Percentiles rank a stretch among this genome's conserved stretches.
Conservation (phyloP, 2,329 filamentous ascomycete species). For the Alternaria arborescens region DNA sequence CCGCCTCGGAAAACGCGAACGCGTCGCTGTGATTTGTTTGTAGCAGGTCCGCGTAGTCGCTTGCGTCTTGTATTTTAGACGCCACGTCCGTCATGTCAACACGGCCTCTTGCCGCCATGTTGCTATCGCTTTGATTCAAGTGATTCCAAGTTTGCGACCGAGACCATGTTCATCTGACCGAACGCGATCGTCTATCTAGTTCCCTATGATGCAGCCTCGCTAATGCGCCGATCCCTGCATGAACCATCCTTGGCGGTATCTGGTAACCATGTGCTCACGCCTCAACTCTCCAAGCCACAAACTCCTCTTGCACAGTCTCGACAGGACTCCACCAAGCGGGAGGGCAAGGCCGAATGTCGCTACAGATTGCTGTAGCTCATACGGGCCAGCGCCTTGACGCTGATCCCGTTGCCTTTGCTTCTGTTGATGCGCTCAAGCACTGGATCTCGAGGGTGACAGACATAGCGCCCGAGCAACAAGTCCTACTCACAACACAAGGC, state of each 20-base stretch:
- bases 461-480: conserved; percentile 80
- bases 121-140: conserved; percentile 5
- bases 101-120: conserved; percentile 35
- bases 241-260: conserved; percentile 34
- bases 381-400: conserved; percentile 85
- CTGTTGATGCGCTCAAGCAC: conserved; percentile 82
- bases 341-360: conserved; percentile 71
- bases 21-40: conserved; percentile 56
- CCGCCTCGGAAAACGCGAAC: conserved; percentile 70
- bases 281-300: conserved; percentile 19
- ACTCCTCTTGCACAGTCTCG: conserved; percentile 28
- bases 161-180: conserved; percentile 33
- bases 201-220: conserved; percentile 29
- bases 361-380: conserved; percentile 91
- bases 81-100: conserved; percentile 32
- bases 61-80: conserved; percentile 17
- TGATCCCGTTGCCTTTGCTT: conserved; percentile 77
- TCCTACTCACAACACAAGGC: conserved; percentile 84
- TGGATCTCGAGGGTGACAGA: conserved; percentile 80
- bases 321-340: conserved; percentile 30
- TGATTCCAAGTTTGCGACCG: conserved; percentile 14
- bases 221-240: conserved; percentile 44
- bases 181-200: conserved; percentile 12
- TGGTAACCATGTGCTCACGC: conserved; percentile 33
- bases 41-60: conserved; percentile 49